Evolutionary conservation across 2,329 filamentous ascomycete genomes (phyloP).

Genomic region (Phoma sp.): DNA sequence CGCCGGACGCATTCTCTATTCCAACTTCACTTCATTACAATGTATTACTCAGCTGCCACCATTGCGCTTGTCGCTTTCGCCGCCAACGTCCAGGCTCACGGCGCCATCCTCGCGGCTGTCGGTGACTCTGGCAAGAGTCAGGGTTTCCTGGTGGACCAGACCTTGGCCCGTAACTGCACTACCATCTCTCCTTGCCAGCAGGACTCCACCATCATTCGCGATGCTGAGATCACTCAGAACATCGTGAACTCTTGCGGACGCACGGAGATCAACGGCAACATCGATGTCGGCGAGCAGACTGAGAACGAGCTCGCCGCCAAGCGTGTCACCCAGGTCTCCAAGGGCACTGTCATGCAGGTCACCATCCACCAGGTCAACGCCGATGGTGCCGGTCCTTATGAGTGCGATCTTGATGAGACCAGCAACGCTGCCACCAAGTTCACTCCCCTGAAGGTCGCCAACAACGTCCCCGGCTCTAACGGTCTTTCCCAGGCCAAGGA

Average conservation of each 20-base stretch:
- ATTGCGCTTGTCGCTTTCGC: conserved; percentile 40
- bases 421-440: conserved; percentile 54
- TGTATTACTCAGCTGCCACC: conserved; percentile 33
- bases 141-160: conserved; percentile 43
- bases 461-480: conserved; percentile 65
- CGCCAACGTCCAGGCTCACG: conserved; percentile 39
- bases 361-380: conserved; percentile 65
- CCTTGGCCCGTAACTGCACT: conserved; percentile 46
- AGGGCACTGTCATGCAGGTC: conserved; percentile 37
- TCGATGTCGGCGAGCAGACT: conserved; percentile 48
- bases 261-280: conserved; percentile 46
- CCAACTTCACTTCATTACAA: conserved; percentile 29
- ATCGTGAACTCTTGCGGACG: conserved; percentile 48
- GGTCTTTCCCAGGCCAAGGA: conserved; percentile 64
- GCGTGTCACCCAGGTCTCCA: conserved; percentile 35
- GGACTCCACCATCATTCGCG: conserved; percentile 46
- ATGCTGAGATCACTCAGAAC: conserved; percentile 46
- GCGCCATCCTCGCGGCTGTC: conserved; percentile 37
- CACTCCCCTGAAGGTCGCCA: conserved; percentile 59
- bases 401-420: conserved; percentile 67
- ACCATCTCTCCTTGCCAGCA: conserved; percentile 48
- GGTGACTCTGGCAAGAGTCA: conserved; percentile 39
- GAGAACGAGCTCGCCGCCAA: conserved; percentile 44
- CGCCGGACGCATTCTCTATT: conserved; percentile 32
- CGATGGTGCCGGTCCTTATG: conserved; percentile 70